Conservation (phyloP, 179 eudicot genomes). For the Amaranthus tricolor region DNA sequence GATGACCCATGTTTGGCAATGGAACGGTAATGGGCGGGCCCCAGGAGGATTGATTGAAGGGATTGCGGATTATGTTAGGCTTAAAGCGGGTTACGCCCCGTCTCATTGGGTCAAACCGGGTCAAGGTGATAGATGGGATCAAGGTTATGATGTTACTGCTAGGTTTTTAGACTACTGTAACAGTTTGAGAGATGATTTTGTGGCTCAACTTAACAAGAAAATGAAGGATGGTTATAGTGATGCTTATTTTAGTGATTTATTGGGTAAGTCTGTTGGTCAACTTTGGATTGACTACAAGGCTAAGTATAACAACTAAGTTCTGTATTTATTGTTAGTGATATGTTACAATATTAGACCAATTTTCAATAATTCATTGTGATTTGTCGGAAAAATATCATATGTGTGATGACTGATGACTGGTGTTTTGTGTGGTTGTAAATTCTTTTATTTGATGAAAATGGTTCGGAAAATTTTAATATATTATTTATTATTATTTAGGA, state of each 20-base stretch:
- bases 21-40: constrained; percentile 48
- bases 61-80: constrained; percentile 57
- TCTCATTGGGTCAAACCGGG: constrained; percentile 51
- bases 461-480: too few relatives aligned
- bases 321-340: not conserved
- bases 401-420: too few relatives aligned
- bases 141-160: constrained; percentile 56
- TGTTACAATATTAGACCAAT: too few relatives aligned
- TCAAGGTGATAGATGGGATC: constrained; percentile 55
- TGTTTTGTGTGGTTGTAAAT: too few relatives aligned
- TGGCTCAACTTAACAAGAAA: constrained; percentile 54
- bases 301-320: constrained; percentile 23
- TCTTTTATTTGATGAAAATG: too few relatives aligned
- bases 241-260: constrained; percentile 39
- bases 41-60: constrained; percentile 56
- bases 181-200: constrained; percentile 51
- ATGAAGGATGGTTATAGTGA: constrained; percentile 48
- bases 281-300: constrained; percentile 56
- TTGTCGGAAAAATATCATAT: too few relatives aligned
- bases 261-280: constrained; percentile 55
- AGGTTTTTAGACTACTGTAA: constrained; percentile 55
- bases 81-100: constrained; percentile 53
- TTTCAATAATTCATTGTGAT: too few relatives aligned
- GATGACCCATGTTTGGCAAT: constrained; percentile 68
- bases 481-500: too few relatives aligned